Evolutionary conservation across 345 rosid species (phyloP), one percentile per base, ranked within the genome.

Genomic region (Eucalyptus regnans): DNA sequence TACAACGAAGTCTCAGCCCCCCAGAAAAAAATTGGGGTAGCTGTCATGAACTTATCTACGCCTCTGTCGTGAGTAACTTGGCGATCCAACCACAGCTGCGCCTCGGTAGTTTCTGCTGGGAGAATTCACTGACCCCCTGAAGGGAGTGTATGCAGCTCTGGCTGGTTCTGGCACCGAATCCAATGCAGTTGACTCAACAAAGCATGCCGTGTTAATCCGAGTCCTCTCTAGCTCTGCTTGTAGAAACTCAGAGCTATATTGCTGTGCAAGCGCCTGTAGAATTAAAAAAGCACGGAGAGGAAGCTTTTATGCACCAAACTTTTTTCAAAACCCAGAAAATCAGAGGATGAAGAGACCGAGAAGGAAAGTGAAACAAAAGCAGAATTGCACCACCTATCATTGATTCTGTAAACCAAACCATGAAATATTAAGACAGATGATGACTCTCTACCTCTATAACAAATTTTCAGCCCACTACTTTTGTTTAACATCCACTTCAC

Each of bases 191-290:
- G 99, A 93, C 92, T 95, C 98, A 8, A 91, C 94, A 58, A 98
- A 98, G 92, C 99, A 98, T 88, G 99, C 99, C 13, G 96, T 94
- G 90, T 98, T 98, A 50, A 96, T 90, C n/a, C 97, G 97, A 52
- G 99, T 97, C 88, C 97, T 96, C 93, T 97, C 99, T 15, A 98
- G 93, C 92, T 98, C 99, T 76, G 91, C 46, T 91, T 95, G 98
- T 52, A 98, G 96, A 89, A 98, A 91, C 88, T 97, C 99, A 5
- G 95, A 89, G 89, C 97, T 93, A 87, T 91, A 94, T 90, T 98
- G 99, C 92, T 97, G 96, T 23, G 98, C 96, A 51, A 96, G 92
- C 87, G 96, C 98, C 99, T 96, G 94, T 7, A 44, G 79, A 56
- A 58, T 31, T 27, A 29, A 44, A 81, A 46, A 41, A 62, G 48